Base-by-base conservation (phyloP, 2,329 filamentous ascomycete genomes). In the Cladosporium velox region DNA sequence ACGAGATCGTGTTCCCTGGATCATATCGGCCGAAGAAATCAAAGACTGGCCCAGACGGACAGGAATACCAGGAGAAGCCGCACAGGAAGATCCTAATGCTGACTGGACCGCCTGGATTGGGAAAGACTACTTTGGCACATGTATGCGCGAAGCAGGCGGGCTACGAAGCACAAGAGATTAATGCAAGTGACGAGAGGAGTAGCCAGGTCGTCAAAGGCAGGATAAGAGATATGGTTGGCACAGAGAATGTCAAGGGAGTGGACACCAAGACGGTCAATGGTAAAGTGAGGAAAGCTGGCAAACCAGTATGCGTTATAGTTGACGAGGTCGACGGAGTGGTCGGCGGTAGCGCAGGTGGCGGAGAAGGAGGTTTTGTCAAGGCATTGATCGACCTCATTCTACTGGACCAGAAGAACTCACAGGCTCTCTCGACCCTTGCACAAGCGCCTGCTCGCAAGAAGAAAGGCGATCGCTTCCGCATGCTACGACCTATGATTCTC, bases 281-380 rank as follows among this genome's bases (percentile, higher is more conserved):
- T 60, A 87, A 87, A 79, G 79, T 87, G 12, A 85, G 86, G 64
- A 96, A 92, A 74, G 84, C 90, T 38, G 93, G 91, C 14, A 91
- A 89, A 67, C 96, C 95, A 0, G 89, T 97, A 0, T 99, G 95
- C 71, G 91, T 99, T 4, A 86, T 99, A 2, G 92, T 99, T 0
- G 95, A 99, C 74, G 95, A 99, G 79, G 95, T 98, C 0, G 95
- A 99, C 75, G 95, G 95, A 49, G 95, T 96, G 0, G 92, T 96
- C 2, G 85, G 90, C 26, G 93, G 94, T 12, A 89, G 90, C 59
- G 89, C 90, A 5, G 82, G 84, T 35, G 88, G 89, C 32, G 91
- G 76, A 38, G 95, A 99, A 76, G 94, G 94, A 61, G 95, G 95
- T 0, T 99, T 99, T 71, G 89, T 99, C 78, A 97, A 93, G 76